These are phyloP conservation scores for Phanerochaete carnosa DNA, from an alignment of 768 basidiomycete genomes.

Conservation along the genomic window DNA sequence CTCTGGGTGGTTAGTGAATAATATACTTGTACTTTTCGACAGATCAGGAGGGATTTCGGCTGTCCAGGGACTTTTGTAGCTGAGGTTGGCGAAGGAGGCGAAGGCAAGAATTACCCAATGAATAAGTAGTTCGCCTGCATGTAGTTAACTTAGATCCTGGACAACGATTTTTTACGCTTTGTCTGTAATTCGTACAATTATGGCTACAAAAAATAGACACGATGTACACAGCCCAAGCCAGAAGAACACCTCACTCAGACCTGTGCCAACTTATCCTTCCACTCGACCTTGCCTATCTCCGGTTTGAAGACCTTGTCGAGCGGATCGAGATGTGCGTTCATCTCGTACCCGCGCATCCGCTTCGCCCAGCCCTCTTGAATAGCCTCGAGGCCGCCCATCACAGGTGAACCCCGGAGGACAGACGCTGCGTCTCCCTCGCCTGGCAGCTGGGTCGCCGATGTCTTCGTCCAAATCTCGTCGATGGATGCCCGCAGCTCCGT, in stretches of 20 bases:
- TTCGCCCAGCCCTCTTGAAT: slow-evolving; percentile 22
- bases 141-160: too few relatives aligned
- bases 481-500: slow-evolving; percentile 51
- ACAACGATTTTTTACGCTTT: too few relatives aligned
- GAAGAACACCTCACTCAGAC: neutral
- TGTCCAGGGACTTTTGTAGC: too few relatives aligned
- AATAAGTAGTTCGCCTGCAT: too few relatives aligned
- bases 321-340: slow-evolving; percentile 20
- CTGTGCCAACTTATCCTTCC: neutral
- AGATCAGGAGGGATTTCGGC: too few relatives aligned
- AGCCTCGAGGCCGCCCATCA: neutral
- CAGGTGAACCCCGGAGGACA: neutral
- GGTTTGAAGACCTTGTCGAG: slow-evolving; percentile 28
- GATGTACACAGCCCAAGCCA: too few relatives aligned
- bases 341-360: slow-evolving; percentile 27
- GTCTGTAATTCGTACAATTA: too few relatives aligned
- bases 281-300: slow-evolving; percentile 15
- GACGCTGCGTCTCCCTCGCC: slow-evolving; percentile 27
- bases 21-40: too few relatives aligned
- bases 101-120: too few relatives aligned
- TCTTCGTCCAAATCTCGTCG: slow-evolving; percentile 63
- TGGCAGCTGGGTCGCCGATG: slow-evolving; percentile 23
- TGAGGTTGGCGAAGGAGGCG: too few relatives aligned
- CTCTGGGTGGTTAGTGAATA: too few relatives aligned
- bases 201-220: too few relatives aligned